phyloP scores from a whole-genome alignment of 306 rosid species.

The Casuarina equisetifolia region DNA sequence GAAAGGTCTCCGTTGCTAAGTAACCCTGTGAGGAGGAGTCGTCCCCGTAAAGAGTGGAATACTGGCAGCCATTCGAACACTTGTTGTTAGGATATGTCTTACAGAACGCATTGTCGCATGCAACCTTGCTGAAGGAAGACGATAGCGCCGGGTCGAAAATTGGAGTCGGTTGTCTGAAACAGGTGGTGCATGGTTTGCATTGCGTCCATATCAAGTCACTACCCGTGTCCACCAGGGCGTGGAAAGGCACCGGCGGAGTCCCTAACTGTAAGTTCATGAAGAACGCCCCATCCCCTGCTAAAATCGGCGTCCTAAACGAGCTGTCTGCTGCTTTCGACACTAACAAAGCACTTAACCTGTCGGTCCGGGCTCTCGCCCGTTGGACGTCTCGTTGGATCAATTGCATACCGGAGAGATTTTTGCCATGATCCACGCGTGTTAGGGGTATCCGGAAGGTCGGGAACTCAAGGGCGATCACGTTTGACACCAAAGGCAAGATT shows the following conservation, averaged over 20 bases:
- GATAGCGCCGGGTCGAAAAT: background rate
- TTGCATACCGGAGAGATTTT: background rate
- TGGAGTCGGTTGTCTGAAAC: background rate
- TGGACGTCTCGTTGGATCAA: background rate
- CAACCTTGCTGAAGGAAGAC: background rate
- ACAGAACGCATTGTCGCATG: background rate
- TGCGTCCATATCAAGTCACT: constrained; percentile 4
- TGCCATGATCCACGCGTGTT: background rate
- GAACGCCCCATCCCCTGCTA: background rate
- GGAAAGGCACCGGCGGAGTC: background rate
- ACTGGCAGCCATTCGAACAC: background rate
- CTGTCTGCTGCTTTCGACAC: background rate
- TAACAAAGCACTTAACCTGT: background rate
- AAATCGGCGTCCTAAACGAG: background rate
- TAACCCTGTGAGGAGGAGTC: background rate
- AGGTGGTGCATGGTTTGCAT: background rate
- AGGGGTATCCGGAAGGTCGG: background rate
- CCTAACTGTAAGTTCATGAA: background rate
- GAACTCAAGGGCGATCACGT: too few relatives aligned
- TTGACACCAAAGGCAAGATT: background rate
- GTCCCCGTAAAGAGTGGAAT: background rate
- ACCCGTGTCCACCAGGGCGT: background rate
- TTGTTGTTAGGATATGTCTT: background rate
- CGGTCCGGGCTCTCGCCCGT: background rate
- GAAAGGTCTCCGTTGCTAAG: background rate